Percentiles rank a stretch among this genome's conserved stretches.
These are phyloP conservation scores for Pythium pectinolyticum DNA, from an alignment of 352 stramenopile species.

Conservation along the genomic window DNA sequence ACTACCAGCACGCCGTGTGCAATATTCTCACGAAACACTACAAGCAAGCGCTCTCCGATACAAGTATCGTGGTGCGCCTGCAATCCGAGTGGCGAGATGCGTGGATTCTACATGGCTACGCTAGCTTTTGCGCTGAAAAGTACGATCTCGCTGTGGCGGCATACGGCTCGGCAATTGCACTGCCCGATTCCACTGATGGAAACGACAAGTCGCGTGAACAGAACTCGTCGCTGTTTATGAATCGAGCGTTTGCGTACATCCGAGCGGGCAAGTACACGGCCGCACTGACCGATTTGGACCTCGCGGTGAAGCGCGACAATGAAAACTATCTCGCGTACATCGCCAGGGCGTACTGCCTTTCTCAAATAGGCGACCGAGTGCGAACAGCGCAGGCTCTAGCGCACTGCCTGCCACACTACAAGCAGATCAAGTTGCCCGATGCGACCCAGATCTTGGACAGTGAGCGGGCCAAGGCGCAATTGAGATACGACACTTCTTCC, in stretches of 20 bases:
- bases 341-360: conserved; percentile 41
- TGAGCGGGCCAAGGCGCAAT: conserved; percentile 27
- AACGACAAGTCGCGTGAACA: conserved; percentile 17
- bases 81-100: conserved; percentile 43
- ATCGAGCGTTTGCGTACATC: conserved; percentile 39
- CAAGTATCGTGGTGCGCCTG: conserved; percentile 29
- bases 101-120: conserved; percentile 46
- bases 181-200: conserved; percentile 19
- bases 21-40: conserved; percentile 38
- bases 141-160: conserved; percentile 37
- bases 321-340: conserved; percentile 46
- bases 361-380: conserved; percentile 18
- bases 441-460: conserved; percentile 31
- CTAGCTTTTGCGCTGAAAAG: conserved; percentile 34
- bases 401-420: conserved; percentile 39
- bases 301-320: conserved; percentile 42
- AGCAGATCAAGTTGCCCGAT: conserved; percentile 30
- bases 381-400: conserved; percentile 31
- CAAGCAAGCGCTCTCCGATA: conserved; percentile 29
- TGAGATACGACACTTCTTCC: conserved; percentile 10
- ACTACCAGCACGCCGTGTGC: conserved; percentile 50
- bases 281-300: conserved; percentile 38
- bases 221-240: conserved; percentile 39
- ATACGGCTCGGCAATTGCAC: conserved; percentile 38
- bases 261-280: conserved; percentile 20